Conservation (phyloP, 441 rosid genomes). For the Arabidopsis hybrid region DNA sequence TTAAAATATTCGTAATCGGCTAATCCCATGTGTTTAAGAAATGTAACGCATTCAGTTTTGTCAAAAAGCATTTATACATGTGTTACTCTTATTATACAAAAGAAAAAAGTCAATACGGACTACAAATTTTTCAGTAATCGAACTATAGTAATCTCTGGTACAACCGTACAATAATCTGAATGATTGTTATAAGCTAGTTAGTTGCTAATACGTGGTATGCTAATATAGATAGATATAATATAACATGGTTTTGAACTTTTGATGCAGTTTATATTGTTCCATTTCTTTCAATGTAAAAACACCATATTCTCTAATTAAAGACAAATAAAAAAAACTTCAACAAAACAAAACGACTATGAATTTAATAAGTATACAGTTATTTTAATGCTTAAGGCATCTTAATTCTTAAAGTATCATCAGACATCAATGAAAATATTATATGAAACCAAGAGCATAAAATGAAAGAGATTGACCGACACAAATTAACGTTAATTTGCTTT, state of each 20-base stretch:
- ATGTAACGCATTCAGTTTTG: background rate
- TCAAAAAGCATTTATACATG: background rate
- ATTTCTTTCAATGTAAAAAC: no score
- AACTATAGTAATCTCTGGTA: background rate
- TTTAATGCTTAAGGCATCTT: slow-evolving; percentile 21
- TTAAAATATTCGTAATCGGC: background rate
- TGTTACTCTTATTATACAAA: background rate
- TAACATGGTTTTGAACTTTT: background rate
- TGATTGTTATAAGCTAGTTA: background rate
- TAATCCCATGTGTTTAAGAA: slow-evolving; percentile 10
- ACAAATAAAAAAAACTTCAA: background rate
- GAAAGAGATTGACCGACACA: slow-evolving; percentile 41
- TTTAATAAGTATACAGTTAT: background rate
- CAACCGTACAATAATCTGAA: background rate
- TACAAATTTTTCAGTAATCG: background rate
- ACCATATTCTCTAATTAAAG: no score
- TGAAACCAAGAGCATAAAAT: slow-evolving; percentile 5
- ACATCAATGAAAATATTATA: background rate
- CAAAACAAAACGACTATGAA: slow-evolving; percentile 1
- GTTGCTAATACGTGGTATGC: slow-evolving; percentile 14
- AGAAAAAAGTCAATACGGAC: background rate
- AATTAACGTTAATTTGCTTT: slow-evolving; percentile 33
- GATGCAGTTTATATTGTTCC: no score
- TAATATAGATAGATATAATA: background rate
- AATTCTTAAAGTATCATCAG: slow-evolving; percentile 24